phyloP scores from a whole-genome alignment of 306 rosid genomes.

The Cicer bijugum region DNA sequence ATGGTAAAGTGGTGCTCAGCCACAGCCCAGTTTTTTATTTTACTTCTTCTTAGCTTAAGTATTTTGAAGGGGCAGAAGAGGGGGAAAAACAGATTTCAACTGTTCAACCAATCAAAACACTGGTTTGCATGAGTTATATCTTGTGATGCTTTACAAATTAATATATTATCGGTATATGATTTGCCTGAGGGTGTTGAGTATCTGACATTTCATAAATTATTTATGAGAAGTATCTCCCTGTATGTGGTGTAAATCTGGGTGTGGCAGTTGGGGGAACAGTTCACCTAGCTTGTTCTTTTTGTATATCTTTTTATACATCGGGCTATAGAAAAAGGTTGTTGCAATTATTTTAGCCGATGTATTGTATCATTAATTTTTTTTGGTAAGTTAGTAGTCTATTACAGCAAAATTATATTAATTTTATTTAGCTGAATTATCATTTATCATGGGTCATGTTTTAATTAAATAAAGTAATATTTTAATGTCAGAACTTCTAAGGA shows the following conservation, averaged over 20 bases:
- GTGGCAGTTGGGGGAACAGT: background rate
- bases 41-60: background rate
- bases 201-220: constrained; percentile 4
- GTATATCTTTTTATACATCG: background rate
- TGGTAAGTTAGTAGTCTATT: constrained; percentile 9
- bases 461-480: constrained; percentile 43
- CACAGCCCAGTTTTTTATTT: constrained; percentile 4
- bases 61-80: background rate
- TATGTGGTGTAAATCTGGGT: background rate
- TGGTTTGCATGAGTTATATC: constrained; percentile 16
- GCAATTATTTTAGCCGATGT: constrained; percentile 16
- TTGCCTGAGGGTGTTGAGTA: background rate
- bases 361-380: constrained; percentile 25
- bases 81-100: constrained; percentile 4
- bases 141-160: constrained; percentile 33
- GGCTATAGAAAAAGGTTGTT: constrained; percentile 8
- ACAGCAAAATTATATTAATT: constrained; percentile 21
- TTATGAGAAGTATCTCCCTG: background rate
- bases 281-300: background rate
- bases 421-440: constrained; percentile 30
- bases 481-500: constrained; percentile 91
- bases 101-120: constrained; percentile 1
- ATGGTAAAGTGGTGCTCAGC: constrained; percentile 22
- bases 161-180: constrained; percentile 12
- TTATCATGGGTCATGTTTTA: constrained; percentile 39